phyloP scores from a whole-genome alignment of 2,329 filamentous ascomycete species.

The Taxawa tesnikishii region DNA sequence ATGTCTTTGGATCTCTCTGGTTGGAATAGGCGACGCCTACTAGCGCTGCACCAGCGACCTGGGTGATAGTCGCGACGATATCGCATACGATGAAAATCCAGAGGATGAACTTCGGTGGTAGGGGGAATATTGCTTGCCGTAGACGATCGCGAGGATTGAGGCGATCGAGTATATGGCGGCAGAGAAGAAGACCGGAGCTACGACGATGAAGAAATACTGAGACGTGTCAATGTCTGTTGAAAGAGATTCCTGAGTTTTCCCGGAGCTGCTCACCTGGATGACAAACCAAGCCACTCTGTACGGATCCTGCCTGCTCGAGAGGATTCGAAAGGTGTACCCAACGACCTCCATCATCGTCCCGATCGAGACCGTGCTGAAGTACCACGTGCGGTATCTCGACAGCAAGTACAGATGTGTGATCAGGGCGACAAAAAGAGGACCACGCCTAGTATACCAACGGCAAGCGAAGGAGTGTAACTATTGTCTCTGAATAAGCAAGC shows the following conservation, averaged over 20 bases:
- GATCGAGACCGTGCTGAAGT: constrained; percentile 33
- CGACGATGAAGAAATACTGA: constrained; percentile 49
- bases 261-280: constrained; percentile 20
- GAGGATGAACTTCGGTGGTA: constrained; percentile 36
- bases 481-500: too few species aligned
- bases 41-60: constrained; percentile 42
- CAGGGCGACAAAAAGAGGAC: too few species aligned
- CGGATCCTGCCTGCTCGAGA: constrained; percentile 38
- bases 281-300: constrained; percentile 45
- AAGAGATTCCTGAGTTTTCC: not conserved
- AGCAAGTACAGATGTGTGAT: constrained; percentile 24
- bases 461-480: too few species aligned
- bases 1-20: constrained; percentile 35
- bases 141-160: constrained; percentile 34
- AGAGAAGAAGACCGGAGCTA: constrained; percentile 45
- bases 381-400: constrained; percentile 29
- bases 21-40: constrained; percentile 39
- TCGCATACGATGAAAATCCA: constrained; percentile 44
- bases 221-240: not conserved
- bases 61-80: constrained; percentile 39
- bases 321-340: constrained; percentile 36
- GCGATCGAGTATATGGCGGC: constrained; percentile 45
- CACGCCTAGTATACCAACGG: too few species aligned
- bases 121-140: constrained; percentile 31
- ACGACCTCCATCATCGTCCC: constrained; percentile 37